phyloP scores from a whole-genome alignment of 225 moss, liverwort and hornwort genomes.

The Physcomitrellopsis africana region DNA sequence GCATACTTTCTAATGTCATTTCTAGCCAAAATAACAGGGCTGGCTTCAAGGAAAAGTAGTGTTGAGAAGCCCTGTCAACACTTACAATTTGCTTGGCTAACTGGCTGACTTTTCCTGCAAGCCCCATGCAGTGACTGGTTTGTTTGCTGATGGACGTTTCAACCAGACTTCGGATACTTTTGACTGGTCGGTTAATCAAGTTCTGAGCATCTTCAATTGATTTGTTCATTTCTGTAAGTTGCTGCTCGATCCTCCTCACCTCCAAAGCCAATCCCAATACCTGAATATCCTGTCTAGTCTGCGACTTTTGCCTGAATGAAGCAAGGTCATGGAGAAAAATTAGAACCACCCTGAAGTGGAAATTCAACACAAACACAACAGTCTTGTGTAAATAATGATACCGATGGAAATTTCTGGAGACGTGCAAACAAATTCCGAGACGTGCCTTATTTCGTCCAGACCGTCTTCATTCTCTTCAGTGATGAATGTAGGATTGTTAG shows the following conservation, averaged over 20 bases:
- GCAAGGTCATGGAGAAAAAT: background rate
- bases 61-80: background rate
- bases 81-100: conserved; percentile 54
- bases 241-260: conserved; percentile 51
- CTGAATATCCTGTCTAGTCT: conserved; percentile 49
- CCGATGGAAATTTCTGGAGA: background rate
- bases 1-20: background rate
- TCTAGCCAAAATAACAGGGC: background rate
- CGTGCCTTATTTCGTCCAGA: conserved; percentile 30
- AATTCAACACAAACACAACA: background rate
- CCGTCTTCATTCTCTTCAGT: conserved; percentile 26
- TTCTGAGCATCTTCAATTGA: conserved; percentile 32
- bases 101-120: conserved; percentile 48
- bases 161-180: conserved; percentile 7
- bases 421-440: background rate
- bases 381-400: background rate
- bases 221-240: conserved; percentile 39
- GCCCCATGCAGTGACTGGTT: conserved; percentile 36
- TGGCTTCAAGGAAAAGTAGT: background rate
- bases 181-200: conserved; percentile 27
- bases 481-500: conserved; percentile 36
- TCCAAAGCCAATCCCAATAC: conserved; percentile 51
- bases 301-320: conserved; percentile 34
- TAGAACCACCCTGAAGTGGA: background rate
- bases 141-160: conserved; percentile 7